Evolutionary conservation across 768 basidiomycete genomes (phyloP).

Genomic region (Suillus plorans): DNA sequence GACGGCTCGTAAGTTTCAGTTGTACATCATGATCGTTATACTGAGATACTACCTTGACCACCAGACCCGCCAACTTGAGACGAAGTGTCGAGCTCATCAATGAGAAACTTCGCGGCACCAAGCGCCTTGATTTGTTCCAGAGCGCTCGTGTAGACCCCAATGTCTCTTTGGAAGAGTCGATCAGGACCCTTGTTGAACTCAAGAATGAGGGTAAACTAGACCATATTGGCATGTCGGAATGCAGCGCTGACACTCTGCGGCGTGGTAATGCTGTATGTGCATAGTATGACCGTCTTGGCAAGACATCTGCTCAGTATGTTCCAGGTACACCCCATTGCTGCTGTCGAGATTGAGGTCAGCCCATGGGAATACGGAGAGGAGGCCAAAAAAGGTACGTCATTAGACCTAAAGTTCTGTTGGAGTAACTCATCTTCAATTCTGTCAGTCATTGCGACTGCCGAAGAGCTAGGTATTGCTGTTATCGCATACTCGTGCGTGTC

Average conservation of each 20-base stretch:
- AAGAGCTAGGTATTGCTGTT: constrained; percentile 58
- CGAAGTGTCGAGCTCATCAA: constrained; percentile 48
- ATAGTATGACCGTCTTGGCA: background rate
- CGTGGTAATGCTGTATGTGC: constrained; percentile 32
- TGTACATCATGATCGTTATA: too few species aligned
- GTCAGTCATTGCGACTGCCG: constrained; percentile 50
- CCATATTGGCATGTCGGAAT: constrained; percentile 62
- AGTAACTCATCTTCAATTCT: background rate
- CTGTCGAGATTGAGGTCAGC: constrained; percentile 69
- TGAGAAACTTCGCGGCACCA: constrained; percentile 46
- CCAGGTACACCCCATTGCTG: constrained; percentile 53
- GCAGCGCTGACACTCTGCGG: constrained; percentile 47
- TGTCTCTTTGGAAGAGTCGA: constrained; percentile 45
- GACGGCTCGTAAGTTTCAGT: constrained; percentile 17
- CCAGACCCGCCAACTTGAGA: constrained; percentile 40
- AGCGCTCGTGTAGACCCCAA: constrained; percentile 46
- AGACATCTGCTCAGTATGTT: background rate
- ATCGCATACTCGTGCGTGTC: constrained; percentile 53
- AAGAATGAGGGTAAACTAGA: constrained; percentile 36
- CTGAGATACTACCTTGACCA: constrained; percentile 13
- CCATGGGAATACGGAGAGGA: constrained; percentile 58
- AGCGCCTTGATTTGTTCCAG: constrained; percentile 62
- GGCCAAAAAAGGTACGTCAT: constrained; percentile 39
- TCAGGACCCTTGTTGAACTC: constrained; percentile 42
- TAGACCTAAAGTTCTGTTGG: too few species aligned